Conservation (phyloP, 192 early-diverging fungal species). For the Mortierella claussenii region DNA sequence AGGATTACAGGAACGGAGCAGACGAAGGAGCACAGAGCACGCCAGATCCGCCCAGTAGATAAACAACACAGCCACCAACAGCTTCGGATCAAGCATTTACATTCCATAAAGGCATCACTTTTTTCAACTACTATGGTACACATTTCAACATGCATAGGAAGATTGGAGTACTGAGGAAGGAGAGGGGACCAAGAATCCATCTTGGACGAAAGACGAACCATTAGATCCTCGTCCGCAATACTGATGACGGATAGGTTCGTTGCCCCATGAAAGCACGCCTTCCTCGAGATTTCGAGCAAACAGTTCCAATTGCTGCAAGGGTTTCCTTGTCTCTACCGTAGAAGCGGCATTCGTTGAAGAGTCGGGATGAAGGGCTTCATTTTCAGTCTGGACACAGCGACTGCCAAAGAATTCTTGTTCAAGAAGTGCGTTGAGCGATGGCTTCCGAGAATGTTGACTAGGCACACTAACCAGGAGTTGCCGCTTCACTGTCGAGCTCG, state of each 20-base stretch:
- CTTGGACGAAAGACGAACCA: conserved; percentile 1
- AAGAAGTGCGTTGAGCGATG: conserved; percentile 61
- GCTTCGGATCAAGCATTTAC: too few relatives aligned
- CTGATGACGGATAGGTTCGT: conserved; percentile 60
- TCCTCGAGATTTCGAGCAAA: conserved; percentile 70
- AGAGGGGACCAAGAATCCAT: conserved; percentile 33
- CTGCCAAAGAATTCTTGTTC: conserved; percentile 21
- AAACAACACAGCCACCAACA: neutral
- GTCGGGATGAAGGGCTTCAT: neutral
- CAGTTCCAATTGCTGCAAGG: conserved; percentile 63
- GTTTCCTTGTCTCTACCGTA: conserved; percentile 1
- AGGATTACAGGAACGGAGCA: too few relatives aligned
- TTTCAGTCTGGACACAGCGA: neutral
- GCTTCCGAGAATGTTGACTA: conserved; percentile 71
- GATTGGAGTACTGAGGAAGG: neutral
- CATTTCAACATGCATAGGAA: neutral
- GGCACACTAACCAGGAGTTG: conserved; percentile 65
- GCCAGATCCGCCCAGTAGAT: neutral
- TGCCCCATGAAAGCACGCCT: conserved; percentile 76
- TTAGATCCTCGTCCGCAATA: conserved; percentile 25
- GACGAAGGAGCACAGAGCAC: neutral
- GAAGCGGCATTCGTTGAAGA: neutral
- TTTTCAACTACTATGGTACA: neutral
- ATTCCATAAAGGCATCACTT: too few relatives aligned
- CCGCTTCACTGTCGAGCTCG: neutral